These are phyloP conservation scores for Chrysoporthe cubensis DNA, from an alignment of 2,329 filamentous ascomycete genomes.

Conservation along the genomic window DNA sequence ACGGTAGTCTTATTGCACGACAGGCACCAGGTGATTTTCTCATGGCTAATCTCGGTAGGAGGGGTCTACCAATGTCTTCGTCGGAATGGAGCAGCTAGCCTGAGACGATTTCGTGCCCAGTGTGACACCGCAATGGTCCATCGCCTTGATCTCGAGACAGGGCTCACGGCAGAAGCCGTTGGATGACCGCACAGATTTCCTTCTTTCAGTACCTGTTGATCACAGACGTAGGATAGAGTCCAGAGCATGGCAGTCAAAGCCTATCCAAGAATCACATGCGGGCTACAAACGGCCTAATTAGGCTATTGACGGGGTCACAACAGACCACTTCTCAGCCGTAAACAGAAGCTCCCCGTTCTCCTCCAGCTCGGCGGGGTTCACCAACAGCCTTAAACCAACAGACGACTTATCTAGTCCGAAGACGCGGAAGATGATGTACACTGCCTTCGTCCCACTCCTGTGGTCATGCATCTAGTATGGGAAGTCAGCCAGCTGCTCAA, in stretches of 20 bases:
- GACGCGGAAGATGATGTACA: constrained; percentile 49
- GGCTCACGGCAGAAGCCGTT: too few relatives aligned
- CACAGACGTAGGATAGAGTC: neutral
- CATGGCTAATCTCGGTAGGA: too few relatives aligned
- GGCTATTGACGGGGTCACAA: constrained; percentile 4
- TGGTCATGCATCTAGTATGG: constrained; percentile 33
- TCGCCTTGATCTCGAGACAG: too few relatives aligned
- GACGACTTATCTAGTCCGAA: constrained; percentile 40
- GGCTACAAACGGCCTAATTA: neutral
- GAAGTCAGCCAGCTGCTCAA: neutral
- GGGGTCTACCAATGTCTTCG: too few relatives aligned
- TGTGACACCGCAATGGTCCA: too few relatives aligned
- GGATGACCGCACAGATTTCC: too few relatives aligned
- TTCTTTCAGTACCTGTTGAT: neutral
- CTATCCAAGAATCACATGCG: neutral
- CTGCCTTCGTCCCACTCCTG: constrained; percentile 15
- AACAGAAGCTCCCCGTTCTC: constrained; percentile 33
- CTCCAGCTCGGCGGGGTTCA: constrained; percentile 42
- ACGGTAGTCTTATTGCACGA: too few relatives aligned
- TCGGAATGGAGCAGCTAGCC: too few relatives aligned
- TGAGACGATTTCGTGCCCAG: too few relatives aligned
- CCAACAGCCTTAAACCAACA: constrained; percentile 41
- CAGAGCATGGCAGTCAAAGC: neutral
- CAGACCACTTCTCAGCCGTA: constrained; percentile 32
- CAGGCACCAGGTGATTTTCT: too few relatives aligned